A percentile compares a stretch with the other conserved stretches of the same genome.
Evolutionary conservation across 441 rosid species (phyloP).

Genomic region (Gossypium davidsonii): DNA sequence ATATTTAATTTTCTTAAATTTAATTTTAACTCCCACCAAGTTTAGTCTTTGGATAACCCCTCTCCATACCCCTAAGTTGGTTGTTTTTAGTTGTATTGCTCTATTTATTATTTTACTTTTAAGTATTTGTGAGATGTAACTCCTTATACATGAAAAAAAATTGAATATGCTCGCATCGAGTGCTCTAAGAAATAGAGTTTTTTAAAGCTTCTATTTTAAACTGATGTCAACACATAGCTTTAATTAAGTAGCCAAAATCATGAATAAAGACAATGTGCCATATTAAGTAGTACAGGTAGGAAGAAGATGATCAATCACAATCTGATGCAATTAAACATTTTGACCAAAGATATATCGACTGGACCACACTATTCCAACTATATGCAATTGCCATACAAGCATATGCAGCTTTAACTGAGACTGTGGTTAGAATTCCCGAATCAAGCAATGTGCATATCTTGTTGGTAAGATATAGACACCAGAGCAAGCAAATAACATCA

Average conservation of each 20-base stretch:
- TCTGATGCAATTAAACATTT: constrained; percentile 29
- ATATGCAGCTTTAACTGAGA: constrained; percentile 37
- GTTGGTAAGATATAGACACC: constrained; percentile 32
- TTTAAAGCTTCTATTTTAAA: background rate
- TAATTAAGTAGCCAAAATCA: constrained; percentile 29
- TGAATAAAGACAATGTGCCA: constrained; percentile 27
- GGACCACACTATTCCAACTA: constrained; percentile 20
- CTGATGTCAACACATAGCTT: constrained; percentile 17
- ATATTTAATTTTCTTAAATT: too few species aligned
- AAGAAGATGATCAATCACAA: constrained; percentile 34
- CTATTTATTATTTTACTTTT: too few species aligned
- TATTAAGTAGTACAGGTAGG: constrained; percentile 4
- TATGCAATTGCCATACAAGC: constrained; percentile 6
- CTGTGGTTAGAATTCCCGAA: constrained; percentile 34
- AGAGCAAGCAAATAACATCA: constrained; percentile 25
- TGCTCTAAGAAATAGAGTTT: too few species aligned
- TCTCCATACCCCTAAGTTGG: background rate
- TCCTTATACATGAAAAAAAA: background rate
- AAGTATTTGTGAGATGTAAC: background rate
- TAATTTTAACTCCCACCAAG: too few species aligned
- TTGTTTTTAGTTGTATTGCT: too few species aligned
- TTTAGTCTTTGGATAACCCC: too few species aligned
- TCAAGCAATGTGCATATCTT: constrained; percentile 42
- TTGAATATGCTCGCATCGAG: too few species aligned
- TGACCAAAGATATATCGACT: constrained; percentile 35